Base-by-base conservation (phyloP, 306 rosid genomes). In the Cyclanthera cordifolia region DNA sequence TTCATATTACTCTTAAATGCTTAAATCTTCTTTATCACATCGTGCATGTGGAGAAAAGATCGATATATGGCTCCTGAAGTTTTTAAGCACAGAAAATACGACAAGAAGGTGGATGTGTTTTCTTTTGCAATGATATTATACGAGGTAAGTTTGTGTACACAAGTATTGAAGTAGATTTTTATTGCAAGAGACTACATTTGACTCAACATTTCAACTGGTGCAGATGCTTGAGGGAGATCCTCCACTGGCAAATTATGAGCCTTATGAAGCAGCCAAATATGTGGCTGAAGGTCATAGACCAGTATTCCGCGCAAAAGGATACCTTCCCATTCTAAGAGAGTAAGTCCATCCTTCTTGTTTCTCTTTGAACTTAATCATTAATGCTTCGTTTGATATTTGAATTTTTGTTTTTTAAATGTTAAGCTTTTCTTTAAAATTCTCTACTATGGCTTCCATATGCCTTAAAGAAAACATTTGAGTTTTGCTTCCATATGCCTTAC, bases 51-150 rank as follows among this genome's bases (percentile, higher is more conserved):
- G 69, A 74, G 53, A 52, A 77, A 73, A 90, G 97, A 90, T 72
- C 97, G 95, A 61, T 90, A 90, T 75, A 90, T 90, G 95, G 97
- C 97, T 77, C 97, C 97, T 14, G 97, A 91, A 85, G 97, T 91
- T 77, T 83, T 91, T 68, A 91, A 79, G 83, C 97, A 91, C 79
- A 76, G 90, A 76, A 84, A 75, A 78, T 91, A 91, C 58, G 97
- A 91, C 70, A 91, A 88, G 82, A 90, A 91, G 85, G 96, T 91
- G 55, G 97, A 91, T 65, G 97, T 91, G 63, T 91, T 91, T 88
- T 91, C 97, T 37, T 88, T 91, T 32, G 97, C 91, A 21, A 88
- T 91, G 97, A 91, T 91, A 77, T 76, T 91, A 52, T 91, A 86
- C 45, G 97, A 91, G 97, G 97, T 91, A 88, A 82, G 74, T 60